Evolutionary conservation across 345 rosid genomes (phyloP), one percentile per base, ranked within the genome.

Genomic region (Gossypium stocksii): DNA sequence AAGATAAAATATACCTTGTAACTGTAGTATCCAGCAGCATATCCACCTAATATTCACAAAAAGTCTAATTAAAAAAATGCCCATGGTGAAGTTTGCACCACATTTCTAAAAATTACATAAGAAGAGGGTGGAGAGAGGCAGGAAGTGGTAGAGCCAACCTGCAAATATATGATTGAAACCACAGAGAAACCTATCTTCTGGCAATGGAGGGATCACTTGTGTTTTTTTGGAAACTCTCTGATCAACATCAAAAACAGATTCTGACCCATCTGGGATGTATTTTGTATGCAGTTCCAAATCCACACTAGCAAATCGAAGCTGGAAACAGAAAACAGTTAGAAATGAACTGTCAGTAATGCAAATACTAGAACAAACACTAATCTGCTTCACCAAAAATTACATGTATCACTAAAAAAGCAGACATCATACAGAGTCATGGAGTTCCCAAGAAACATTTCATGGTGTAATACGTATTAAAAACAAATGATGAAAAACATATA

Each of bases 1-100:
- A 12, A 48, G 41, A 66, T 23, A 60, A 72, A 22, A 51, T 34
- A 15, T 83, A 93, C 98, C 98, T 93, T 93, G 85, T 93, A 93
- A 76, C 98, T 91, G 81, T 94, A 94, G 80, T 94, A 94, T 75
- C 98, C 97, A 76, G 98, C 97, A 71, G 98, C 96, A 79, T 91
- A 93, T 76, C 94, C 96, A 52, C 97, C 98, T 91, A 77, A 34
- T 48, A 73, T 70, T 62, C 72, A 74, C 65, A 78, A 77, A 74
- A 77, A 44, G 2, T 29, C 34, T 12, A 15, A 60, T 68, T 12
- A 66, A 53, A 75, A 75, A 76, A 43, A 61, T 59, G 16, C 56
- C 25, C 25, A 3, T 25, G 23, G 59, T 29, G 27, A 74, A 62
- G 66, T 57, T 52, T 48, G 45, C 44, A 20, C 54, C 34, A 22